Evolutionary conservation across 2,329 filamentous ascomycete species (phyloP), one percentile per base, ranked within the genome.

Genomic region (Fusarium phyllophilum): DNA sequence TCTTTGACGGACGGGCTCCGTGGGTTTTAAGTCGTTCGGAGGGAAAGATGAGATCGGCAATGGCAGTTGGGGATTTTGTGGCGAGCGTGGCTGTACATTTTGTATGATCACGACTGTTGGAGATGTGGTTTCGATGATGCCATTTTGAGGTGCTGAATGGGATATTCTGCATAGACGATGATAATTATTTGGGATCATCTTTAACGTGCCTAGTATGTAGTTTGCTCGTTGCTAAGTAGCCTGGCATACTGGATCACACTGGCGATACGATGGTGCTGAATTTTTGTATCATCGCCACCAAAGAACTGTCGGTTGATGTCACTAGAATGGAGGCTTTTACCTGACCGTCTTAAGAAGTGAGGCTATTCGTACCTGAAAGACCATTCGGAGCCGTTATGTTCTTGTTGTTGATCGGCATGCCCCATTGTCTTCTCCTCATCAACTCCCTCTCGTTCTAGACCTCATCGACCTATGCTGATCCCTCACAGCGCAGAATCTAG

Each of bases 91-190:
- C 52, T 48, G 33, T 34, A 20, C n/a, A 4, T 9, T 15, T 36
- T 39, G 26, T n/a, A 29, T 36, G 31, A 38, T 61, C 36, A 41
- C 8, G 29, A 61, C 22, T 18, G 26, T 41, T 38, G 60, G 62
- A 24, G 55, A 5, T 20, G 15, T 11, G 10, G 44, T 51, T 56
- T 45, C 17, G 14, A 55, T 68, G 64, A 68, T 62, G 56, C 17
- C 26, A 69, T 60, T 42, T 11, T 29, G 29, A 57, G 38, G 20
- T 44, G 9, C 17, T n/a, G 14, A 15, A 34, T 17, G 14, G 5
- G 12, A 26, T 4, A 31, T 36, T 26, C 8, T n/a, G 8, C 4
- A 24, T 0, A 34, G n/a, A 18, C 6, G 13, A 34, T 10, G 1
- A 22, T 7, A 5, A 14, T 14, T 8, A 29, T 56, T 29, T 33